These are phyloP conservation scores for Annulohypoxylon nitens DNA, from an alignment of 495 filamentous ascomycete genomes.

Conservation along the genomic window DNA sequence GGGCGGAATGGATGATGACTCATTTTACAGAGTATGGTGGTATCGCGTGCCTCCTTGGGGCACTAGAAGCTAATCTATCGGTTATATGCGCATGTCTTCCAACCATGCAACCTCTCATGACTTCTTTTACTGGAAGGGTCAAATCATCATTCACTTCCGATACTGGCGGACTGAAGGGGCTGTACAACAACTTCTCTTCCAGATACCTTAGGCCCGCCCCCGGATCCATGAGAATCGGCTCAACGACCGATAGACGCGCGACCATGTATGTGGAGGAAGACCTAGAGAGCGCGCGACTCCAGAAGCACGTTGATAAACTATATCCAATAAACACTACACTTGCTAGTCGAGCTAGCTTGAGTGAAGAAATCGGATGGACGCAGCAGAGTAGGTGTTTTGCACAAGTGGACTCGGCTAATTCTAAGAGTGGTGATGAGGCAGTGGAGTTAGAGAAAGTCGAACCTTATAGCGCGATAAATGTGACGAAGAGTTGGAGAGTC, in stretches of 20 bases:
- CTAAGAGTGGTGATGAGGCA: constrained; percentile 10
- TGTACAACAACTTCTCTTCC: constrained; percentile 16
- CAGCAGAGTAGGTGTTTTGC: constrained; percentile 2
- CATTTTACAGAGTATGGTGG: constrained; percentile 15
- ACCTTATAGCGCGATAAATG: constrained; percentile 23
- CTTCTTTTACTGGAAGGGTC: background rate
- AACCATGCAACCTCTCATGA: constrained; percentile 1
- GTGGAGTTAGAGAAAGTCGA: constrained; percentile 24
- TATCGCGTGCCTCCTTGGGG: constrained; percentile 9
- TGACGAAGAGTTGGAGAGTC: constrained; percentile 22
- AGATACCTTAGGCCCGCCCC: constrained; percentile 5
- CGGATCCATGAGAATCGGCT: constrained; percentile 12
- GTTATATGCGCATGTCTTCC: constrained; percentile 15
- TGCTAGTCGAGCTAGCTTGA: constrained; percentile 5
- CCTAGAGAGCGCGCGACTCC: constrained; percentile 7
- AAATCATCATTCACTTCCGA: background rate
- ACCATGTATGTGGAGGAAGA: constrained; percentile 5
- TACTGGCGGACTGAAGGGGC: constrained; percentile 6
- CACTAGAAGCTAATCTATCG: constrained; percentile 10
- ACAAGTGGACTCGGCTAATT: constrained; percentile 4
- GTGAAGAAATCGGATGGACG: constrained; percentile 11
- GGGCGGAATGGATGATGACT: background rate
- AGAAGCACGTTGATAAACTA: constrained; percentile 21
- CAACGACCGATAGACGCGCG: background rate
- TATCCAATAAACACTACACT: constrained; percentile 15